A percentile compares a stretch with the other conserved stretches of the same genome.
phyloP scores from a whole-genome alignment of 2,329 filamentous ascomycete species.

The Corynespora cassiicola region DNA sequence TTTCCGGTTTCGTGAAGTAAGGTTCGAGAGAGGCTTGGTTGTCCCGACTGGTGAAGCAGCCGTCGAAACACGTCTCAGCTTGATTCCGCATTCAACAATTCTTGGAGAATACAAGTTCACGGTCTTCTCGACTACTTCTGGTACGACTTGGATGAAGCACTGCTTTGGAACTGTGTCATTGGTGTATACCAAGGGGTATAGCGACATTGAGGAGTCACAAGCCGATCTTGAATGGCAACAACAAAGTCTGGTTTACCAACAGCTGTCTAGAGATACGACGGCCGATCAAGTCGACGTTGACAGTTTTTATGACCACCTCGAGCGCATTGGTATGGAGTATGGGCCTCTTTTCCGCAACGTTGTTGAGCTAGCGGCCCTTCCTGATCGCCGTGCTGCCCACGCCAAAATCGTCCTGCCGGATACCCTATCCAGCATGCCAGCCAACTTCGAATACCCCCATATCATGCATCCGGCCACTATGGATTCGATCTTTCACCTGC shows the following conservation, averaged over 20 bases:
- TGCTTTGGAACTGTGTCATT: constrained; percentile 1
- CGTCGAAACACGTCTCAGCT: constrained; percentile 4
- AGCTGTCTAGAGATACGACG: not conserved
- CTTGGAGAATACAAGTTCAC: constrained; percentile 3
- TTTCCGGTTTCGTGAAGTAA: constrained; percentile 2
- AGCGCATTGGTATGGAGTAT: constrained; percentile 19
- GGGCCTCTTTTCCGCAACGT: constrained; percentile 17
- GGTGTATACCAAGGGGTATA: not conserved
- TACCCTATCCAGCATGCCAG: constrained; percentile 13
- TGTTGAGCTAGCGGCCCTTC: constrained; percentile 1
- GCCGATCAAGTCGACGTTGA: constrained; percentile 5
- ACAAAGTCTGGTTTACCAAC: not conserved
- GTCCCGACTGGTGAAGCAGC: constrained; percentile 2
- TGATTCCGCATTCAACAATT: constrained; percentile 2
- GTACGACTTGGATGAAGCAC: constrained; percentile 4
- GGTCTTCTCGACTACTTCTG: constrained; percentile 2
- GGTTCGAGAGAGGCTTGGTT: constrained; percentile 3
- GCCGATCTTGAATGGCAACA: constrained; percentile 1
- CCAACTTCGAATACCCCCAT: constrained; percentile 17
- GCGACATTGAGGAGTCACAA: constrained; percentile 1
- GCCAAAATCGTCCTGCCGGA: constrained; percentile 12
- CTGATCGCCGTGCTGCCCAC: constrained; percentile 1
- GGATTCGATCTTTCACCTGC: constrained; percentile 20
- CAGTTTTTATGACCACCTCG: constrained; percentile 12
- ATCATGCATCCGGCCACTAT: constrained; percentile 26